These are phyloP conservation scores for Forsythia viridissima DNA, from an alignment of 257 asterid genomes.

Conservation along the genomic window DNA sequence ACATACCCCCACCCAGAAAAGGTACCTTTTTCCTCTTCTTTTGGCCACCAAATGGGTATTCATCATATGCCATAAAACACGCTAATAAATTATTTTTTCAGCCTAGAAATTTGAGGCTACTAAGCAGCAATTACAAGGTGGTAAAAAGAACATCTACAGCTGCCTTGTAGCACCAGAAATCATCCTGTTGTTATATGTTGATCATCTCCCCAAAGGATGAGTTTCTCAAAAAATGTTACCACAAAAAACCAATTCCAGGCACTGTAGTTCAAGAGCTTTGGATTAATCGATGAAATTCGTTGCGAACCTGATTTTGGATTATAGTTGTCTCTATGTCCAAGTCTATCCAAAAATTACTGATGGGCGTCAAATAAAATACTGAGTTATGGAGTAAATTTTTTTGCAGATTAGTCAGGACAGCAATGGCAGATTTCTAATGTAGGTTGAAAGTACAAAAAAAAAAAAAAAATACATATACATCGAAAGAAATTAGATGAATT, in stretches of 20 bases:
- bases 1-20: neutral
- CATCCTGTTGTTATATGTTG: neutral
- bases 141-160: neutral
- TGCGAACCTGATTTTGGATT: neutral
- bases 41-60: conserved; percentile 4
- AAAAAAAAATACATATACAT: neutral
- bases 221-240: neutral
- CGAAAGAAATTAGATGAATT: neutral
- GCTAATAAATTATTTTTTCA: neutral
- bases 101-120: neutral
- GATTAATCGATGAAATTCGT: neutral
- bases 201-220: neutral
- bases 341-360: neutral
- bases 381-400: neutral
- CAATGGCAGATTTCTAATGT: neutral
- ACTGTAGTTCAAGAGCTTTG: neutral
- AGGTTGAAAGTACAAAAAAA: neutral
- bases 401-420: neutral
- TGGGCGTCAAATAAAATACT: neutral
- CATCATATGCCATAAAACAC: neutral
- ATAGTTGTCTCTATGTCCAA: neutral
- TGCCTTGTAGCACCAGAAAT: neutral
- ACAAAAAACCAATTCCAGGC: neutral
- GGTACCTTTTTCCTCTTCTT: neutral
- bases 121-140: neutral